phyloP scores from a whole-genome alignment of 2,329 filamentous ascomycete species.

The Fusarium aywerte region DNA sequence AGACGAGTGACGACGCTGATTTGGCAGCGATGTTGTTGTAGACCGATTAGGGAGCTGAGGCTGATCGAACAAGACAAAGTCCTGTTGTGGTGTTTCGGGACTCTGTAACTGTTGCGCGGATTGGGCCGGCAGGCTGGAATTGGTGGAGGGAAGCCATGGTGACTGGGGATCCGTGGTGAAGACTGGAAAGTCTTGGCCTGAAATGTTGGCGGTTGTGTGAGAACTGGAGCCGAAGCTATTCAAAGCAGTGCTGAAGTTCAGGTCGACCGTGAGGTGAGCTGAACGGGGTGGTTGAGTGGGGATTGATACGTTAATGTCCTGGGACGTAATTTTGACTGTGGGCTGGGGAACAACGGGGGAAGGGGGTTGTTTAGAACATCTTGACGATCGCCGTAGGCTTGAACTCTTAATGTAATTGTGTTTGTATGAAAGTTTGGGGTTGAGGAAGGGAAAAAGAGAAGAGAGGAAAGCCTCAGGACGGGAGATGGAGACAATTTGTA shows the following conservation, averaged over 20 bases:
- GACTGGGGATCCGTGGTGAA: conserved; percentile 85
- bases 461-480: conserved; percentile 42
- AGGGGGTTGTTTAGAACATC: conserved; percentile 67
- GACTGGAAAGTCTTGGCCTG: conserved; percentile 75
- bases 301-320: conserved; percentile 54
- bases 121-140: conserved; percentile 70
- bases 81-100: conserved; percentile 66
- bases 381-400: conserved; percentile 58
- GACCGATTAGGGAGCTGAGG: conserved; percentile 55
- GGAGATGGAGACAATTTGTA: conserved; percentile 54
- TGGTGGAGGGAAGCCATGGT: conserved; percentile 83
- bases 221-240: conserved; percentile 68
- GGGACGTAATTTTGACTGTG: conserved; percentile 66
- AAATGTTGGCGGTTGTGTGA: conserved; percentile 67
- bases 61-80: conserved; percentile 82
- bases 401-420: conserved; percentile 43
- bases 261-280: conserved; percentile 70
- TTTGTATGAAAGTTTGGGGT: conserved; percentile 50
- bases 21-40: conserved; percentile 54
- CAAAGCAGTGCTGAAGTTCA: conserved; percentile 74
- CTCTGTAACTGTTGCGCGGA: conserved; percentile 67
- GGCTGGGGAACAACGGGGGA: conserved; percentile 52
- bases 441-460: conserved; percentile 52
- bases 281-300: conserved; percentile 59
- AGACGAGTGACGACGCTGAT: conserved; percentile 59